These are phyloP conservation scores for Fusarium oxysporum DNA, from an alignment of 2,329 filamentous ascomycete genomes.

Conservation along the genomic window DNA sequence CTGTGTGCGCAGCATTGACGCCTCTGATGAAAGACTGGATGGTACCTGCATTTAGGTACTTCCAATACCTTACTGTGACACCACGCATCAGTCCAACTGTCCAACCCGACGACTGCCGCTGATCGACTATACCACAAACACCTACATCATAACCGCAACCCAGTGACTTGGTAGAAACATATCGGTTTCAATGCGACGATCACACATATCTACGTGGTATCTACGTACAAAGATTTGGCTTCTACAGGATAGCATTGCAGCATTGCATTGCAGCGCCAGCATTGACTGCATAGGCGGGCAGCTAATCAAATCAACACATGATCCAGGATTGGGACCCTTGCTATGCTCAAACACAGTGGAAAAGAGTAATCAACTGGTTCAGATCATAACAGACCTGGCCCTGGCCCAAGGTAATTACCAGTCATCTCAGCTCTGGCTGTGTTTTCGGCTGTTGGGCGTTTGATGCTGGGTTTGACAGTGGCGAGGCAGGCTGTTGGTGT, in stretches of 20 bases:
- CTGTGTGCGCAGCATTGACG: constrained; percentile 2
- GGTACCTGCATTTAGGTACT: not conserved
- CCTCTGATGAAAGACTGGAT: constrained; percentile 19
- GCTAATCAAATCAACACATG: constrained; percentile 28
- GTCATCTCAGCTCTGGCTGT: constrained; percentile 15
- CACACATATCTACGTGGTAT: constrained; percentile 2
- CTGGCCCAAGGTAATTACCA: constrained; percentile 27
- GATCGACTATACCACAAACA: constrained; percentile 14
- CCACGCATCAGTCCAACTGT: not conserved
- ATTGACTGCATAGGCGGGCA: constrained; percentile 9
- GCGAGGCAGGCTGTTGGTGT: constrained; percentile 6
- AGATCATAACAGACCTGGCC: constrained; percentile 11
- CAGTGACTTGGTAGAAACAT: constrained; percentile 18
- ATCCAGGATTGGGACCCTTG: constrained; percentile 22
- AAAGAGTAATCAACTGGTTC: constrained; percentile 33
- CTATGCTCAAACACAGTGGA: constrained; percentile 42
- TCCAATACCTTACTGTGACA: not conserved
- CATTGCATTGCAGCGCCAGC: constrained; percentile 2
- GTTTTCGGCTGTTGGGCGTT: not conserved
- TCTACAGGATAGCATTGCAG: not conserved
- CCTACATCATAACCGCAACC: constrained; percentile 17
- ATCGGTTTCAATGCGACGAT: constrained; percentile 23
- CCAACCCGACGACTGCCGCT: constrained; percentile 17
- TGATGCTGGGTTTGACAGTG: constrained; percentile 9
- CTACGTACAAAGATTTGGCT: not conserved